These are phyloP conservation scores for Colletotrichum coccodes DNA, from an alignment of 2,329 filamentous ascomycete species.

Conservation along the genomic window DNA sequence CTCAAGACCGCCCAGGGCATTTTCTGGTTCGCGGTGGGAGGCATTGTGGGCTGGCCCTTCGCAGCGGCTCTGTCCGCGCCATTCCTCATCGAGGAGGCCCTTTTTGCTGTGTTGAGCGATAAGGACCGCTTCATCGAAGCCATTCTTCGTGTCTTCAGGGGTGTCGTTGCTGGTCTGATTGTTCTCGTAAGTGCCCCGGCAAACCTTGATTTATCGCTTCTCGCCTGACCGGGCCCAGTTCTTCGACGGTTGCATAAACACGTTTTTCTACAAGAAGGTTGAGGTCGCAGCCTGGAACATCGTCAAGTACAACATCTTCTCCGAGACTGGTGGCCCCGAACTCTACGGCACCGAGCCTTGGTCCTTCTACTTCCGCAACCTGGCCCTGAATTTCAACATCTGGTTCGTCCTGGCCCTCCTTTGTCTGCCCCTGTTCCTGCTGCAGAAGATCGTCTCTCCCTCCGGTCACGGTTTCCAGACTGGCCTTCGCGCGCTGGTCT, in stretches of 20 bases:
- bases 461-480: conserved; percentile 73
- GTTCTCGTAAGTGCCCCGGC: conserved; percentile 70
- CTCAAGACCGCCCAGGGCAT: conserved; percentile 85
- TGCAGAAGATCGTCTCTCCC: conserved; percentile 75
- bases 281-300: conserved; percentile 90
- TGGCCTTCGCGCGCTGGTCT: conserved; percentile 79
- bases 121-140: conserved; percentile 69
- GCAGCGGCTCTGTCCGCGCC: conserved; percentile 83
- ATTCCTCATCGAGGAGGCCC: conserved; percentile 81
- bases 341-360: conserved; percentile 97
- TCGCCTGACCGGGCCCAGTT: conserved; percentile 56
- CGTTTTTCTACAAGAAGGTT: conserved; percentile 85
- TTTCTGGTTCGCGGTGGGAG: conserved; percentile 89
- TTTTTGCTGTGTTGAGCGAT: conserved; percentile 65
- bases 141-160: conserved; percentile 72
- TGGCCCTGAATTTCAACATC: conserved; percentile 93
- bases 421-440: conserved; percentile 77
- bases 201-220: not conserved
- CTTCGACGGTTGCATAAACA: conserved; percentile 77
- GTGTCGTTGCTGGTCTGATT: conserved; percentile 71
- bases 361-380: conserved; percentile 95
- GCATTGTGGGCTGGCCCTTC: conserved; percentile 94
- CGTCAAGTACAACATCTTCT: conserved; percentile 94
- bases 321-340: conserved; percentile 82
- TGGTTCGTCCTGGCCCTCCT: conserved; percentile 87